These are phyloP conservation scores for Fusarium liriodendri DNA, from an alignment of 2,329 filamentous ascomycete genomes.

Conservation along the genomic window DNA sequence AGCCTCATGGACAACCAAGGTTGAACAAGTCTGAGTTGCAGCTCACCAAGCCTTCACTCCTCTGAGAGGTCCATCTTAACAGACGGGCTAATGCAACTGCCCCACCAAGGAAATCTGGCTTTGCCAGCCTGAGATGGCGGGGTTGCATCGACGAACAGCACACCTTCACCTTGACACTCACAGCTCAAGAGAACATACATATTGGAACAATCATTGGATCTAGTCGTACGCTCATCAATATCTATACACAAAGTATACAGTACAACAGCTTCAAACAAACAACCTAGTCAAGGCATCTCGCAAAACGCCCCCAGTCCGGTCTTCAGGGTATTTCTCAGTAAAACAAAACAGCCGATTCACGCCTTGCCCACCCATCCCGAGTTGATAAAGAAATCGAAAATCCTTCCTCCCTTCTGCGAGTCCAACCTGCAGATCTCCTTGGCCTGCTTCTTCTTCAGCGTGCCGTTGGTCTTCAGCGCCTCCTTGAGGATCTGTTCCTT, in stretches of 20 bases:
- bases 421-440: conserved; percentile 88
- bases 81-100: neutral
- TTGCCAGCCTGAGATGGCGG: neutral
- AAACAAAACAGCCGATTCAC: conserved; percentile 51
- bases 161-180: neutral
- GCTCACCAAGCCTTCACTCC: neutral
- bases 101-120: neutral
- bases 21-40: conserved; percentile 11
- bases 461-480: conserved; percentile 87
- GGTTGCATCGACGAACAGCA: neutral
- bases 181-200: neutral
- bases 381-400: conserved; percentile 96
- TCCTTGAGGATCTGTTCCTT: conserved; percentile 94
- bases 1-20: conserved; percentile 22
- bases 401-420: conserved; percentile 82
- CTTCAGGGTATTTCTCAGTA: conserved; percentile 40
- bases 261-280: conserved; percentile 1
- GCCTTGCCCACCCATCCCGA: conserved; percentile 92
- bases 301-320: conserved; percentile 28
- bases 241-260: conserved; percentile 14
- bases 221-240: conserved; percentile 10
- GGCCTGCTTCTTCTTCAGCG: conserved; percentile 92
- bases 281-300: conserved; percentile 1
- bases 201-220: neutral
- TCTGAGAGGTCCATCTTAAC: neutral